A percentile compares a stretch with the other conserved stretches of the same genome.
Evolutionary conservation across 2,329 filamentous ascomycete species (phyloP).

Genomic region (Albifimbria verrucaria): DNA sequence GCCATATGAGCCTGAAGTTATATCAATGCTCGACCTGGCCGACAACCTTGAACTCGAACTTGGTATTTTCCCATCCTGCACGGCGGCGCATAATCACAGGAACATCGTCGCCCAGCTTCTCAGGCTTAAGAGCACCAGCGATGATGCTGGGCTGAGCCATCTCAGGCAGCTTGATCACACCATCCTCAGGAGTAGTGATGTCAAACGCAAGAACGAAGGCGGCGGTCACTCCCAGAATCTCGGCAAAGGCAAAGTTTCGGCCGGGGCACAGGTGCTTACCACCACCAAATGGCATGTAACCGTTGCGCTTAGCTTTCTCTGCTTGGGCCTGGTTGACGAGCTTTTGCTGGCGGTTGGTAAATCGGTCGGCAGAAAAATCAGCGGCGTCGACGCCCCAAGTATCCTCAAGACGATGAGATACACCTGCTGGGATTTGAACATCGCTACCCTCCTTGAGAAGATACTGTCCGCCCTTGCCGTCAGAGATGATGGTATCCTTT

Average conservation of each 20-base stretch:
- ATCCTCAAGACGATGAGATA: constrained; percentile 15
- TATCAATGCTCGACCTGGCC: not conserved
- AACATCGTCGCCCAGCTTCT: constrained; percentile 14
- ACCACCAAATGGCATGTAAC: constrained; percentile 28
- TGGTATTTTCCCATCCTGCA: constrained; percentile 14
- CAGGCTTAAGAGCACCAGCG: constrained; percentile 12
- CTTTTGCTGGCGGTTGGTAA: constrained; percentile 7
- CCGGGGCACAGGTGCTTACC: constrained; percentile 30
- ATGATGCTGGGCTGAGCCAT: constrained; percentile 11
- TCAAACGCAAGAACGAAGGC: constrained; percentile 28
- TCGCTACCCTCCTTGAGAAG: constrained; percentile 26
- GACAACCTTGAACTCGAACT: constrained; percentile 11
- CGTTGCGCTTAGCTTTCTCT: constrained; percentile 15
- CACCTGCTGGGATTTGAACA: constrained; percentile 22
- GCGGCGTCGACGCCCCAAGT: constrained; percentile 20
- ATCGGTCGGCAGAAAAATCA: constrained; percentile 20
- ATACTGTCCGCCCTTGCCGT: constrained; percentile 18
- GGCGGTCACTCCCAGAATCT: constrained; percentile 27
- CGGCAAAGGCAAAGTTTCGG: constrained; percentile 28
- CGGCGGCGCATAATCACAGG: constrained; percentile 12
- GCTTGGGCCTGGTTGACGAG: constrained; percentile 1
- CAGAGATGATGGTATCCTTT: constrained; percentile 34
- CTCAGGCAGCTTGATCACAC: constrained; percentile 12
- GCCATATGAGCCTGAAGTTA: too few species aligned
- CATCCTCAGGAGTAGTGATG: constrained; percentile 14